Percentiles rank a stretch among this genome's conserved stretches.
These are phyloP conservation scores for Raphanus sativus DNA, from an alignment of 345 rosid species.

Conservation along the genomic window DNA sequence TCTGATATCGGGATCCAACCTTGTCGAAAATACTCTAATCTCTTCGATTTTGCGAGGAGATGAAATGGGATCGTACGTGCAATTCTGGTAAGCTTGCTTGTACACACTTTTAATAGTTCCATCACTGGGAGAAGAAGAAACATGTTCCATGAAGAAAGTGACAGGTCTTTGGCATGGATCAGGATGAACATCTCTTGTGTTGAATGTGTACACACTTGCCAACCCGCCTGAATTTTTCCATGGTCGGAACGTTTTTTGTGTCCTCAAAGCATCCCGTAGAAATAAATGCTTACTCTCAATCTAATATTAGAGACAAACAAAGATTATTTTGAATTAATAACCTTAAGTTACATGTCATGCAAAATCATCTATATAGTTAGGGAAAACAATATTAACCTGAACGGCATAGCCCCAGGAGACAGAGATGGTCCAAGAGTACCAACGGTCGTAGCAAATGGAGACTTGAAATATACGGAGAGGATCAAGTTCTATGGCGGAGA, in stretches of 20 bases:
- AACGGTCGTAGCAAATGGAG: constrained; percentile 75
- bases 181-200: constrained; percentile 50
- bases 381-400: constrained; percentile 42
- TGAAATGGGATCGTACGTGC: constrained; percentile 41
- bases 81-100: constrained; percentile 48
- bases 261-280: constrained; percentile 49
- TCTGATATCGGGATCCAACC: constrained; percentile 50
- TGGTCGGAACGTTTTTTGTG: constrained; percentile 62
- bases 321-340: neutral
- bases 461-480: constrained; percentile 66
- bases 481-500: constrained; percentile 55
- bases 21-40: constrained; percentile 61
- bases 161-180: constrained; percentile 75
- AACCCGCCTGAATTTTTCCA: constrained; percentile 46
- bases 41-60: constrained; percentile 64
- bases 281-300: constrained; percentile 40
- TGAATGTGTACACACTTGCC: constrained; percentile 51
- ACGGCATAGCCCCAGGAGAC: constrained; percentile 86
- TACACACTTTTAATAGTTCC: constrained; percentile 49
- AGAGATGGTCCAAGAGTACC: constrained; percentile 79
- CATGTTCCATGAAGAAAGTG: constrained; percentile 57
- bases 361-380: neutral
- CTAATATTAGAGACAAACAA: constrained; percentile 16
- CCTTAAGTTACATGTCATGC: neutral
- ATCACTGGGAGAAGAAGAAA: constrained; percentile 22